Base-by-base conservation (phyloP, 2,329 filamentous ascomycete species). In the Lachnellula cervina region DNA sequence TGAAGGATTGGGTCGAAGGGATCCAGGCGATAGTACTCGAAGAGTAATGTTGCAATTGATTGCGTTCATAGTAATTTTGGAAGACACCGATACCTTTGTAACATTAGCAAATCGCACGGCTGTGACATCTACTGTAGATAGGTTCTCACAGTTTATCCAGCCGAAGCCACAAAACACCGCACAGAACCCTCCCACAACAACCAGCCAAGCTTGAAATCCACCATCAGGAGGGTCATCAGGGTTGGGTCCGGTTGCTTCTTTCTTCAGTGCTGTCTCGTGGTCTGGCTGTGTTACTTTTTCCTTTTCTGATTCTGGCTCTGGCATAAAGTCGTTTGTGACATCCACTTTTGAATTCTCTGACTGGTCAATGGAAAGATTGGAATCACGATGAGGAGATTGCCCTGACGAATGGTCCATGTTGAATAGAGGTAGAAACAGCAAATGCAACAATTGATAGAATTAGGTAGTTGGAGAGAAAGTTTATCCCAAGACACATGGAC, bases 151-250 rank as follows among this genome's bases (percentile, higher is more conserved):
- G 50, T 74, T 75, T 44, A 74, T 73, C 71, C 73, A 77, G 25
- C 76, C 77, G 62, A 77, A 77, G 58, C 71, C 74, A 47, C 71
- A 71, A 55, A 79, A 78, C 40, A 76, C 58, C 35, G 69, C 70
- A 40, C 69, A 73, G 58, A 71, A 76, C 0, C 67, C 72, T n/a
- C 76, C 77, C 4, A 73, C 59, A 63, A 84, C 79, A 1, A 77
- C 75, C 5, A 79, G 69, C 81, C 81, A 84, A 4, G 82, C 82
- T 59, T 78, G 67, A 2, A 68, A 46, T 2, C 81, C 81, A 40
- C 81, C 81, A 58, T 84, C 81, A 1, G 81, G 81, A 40, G 47
- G 55, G 6, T 34, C 49, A 42, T 38, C 25, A 6, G 42, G 19
- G 2, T 44, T n/a, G 52, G 52, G 45, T 56, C 45, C 23, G 40